Evolutionary conservation across 225 moss, liverwort and hornwort species (phyloP), one percentile per base, ranked within the genome.

Genomic region (Physcomitrellopsis africana): DNA sequence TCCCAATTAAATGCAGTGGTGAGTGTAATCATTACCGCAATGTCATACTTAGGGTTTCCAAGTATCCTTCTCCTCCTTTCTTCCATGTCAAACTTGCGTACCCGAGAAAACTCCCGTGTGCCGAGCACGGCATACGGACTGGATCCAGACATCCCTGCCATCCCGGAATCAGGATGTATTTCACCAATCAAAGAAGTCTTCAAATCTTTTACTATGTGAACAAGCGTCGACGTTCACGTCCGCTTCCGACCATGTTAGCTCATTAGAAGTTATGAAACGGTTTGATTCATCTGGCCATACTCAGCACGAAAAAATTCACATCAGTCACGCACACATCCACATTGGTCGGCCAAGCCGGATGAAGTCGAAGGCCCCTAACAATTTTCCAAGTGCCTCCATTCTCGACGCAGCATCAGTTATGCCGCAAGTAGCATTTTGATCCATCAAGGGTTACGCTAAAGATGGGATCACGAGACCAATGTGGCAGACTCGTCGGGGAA

Each of bases 51-150:
- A 63, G 88, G 81, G 77, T 88, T 78, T 67, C 85, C 88, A 65
- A 88, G 83, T 67, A 88, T 88, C 73, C 85, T 66, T 3, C 57
- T 75, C 53, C 23, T 81, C 64, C 88, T 73, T 51, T 83, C 88
- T 52, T 88, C 85, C 88, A 88, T 88, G 64, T 88, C 85, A 71
- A 72, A 85, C 19, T 83, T 81, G 26, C 88, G 83, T 9, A 85
- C 82, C 65, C 85, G 66, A 2, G 88, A 88, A 76, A 88, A 88
- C n/a, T 85, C 85, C 41, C 85, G 83, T 4, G 85, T 85, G 43
- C 88, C 88, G 16, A 88, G 15, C 60, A 80, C 82, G 23, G 80
- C 85, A 63, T 85, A 78, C 4, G 85, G 85, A 26, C 77, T 83
- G 15, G 85, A 85, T 63, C 88, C 88, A 15, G 84, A 85, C 79